These are phyloP conservation scores for Heliocybe sulcata DNA, from an alignment of 1,284 basidiomycete species.

Conservation along the genomic window DNA sequence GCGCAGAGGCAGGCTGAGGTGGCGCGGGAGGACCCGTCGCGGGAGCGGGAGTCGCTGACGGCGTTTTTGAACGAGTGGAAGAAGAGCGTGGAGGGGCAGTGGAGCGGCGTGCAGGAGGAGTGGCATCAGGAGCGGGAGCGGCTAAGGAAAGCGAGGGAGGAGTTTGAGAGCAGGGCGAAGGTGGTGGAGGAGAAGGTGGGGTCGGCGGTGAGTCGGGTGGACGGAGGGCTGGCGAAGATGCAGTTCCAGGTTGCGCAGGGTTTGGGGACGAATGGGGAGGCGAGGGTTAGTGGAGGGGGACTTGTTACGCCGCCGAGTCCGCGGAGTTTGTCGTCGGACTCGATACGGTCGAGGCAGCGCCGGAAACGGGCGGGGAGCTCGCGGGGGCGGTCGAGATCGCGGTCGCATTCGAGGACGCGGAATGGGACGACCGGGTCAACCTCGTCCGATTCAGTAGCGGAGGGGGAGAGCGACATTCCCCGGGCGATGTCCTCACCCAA, in stretches of 20 bases:
- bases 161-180: constrained; percentile 66
- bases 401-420: constrained; percentile 10
- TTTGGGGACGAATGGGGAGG: constrained; percentile 34
- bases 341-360: constrained; percentile 24
- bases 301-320: constrained; percentile 71
- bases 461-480: neutral
- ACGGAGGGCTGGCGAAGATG: constrained; percentile 35
- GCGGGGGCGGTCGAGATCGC: constrained; percentile 24
- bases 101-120: constrained; percentile 71
- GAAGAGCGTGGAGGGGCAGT: constrained; percentile 69
- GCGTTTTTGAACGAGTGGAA: constrained; percentile 59
- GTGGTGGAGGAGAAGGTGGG: constrained; percentile 34
- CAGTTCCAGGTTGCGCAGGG: constrained; percentile 28
- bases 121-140: constrained; percentile 81
- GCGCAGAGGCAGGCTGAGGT: constrained; percentile 34
- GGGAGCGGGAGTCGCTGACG: constrained; percentile 39
- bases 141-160: constrained; percentile 66
- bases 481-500: neutral
- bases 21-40: constrained; percentile 20
- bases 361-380: constrained; percentile 23
- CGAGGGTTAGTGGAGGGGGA: constrained; percentile 34
- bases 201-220: constrained; percentile 31
- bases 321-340: constrained; percentile 58
- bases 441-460: neutral
- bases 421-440: neutral